Conservation (phyloP, 148 eudicot genomes). For the Rhododendron williamsianum region DNA sequence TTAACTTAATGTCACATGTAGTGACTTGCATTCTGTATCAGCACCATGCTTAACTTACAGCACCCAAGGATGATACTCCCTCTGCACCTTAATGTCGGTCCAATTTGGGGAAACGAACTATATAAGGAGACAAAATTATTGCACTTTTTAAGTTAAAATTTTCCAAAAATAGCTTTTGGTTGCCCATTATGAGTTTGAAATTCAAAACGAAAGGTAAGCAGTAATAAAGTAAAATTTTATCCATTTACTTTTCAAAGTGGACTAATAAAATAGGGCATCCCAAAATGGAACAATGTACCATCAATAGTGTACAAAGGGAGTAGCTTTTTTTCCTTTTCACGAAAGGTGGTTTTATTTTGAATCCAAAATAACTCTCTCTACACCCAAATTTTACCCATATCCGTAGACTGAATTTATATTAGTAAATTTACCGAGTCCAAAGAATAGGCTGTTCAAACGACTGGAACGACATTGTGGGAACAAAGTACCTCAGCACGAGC, state of each 20-base stretch:
- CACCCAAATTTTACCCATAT: not conserved
- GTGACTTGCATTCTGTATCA: not conserved
- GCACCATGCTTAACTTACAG: not conserved
- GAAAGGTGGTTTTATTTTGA: not conserved
- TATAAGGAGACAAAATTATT: not conserved
- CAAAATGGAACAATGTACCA: not conserved
- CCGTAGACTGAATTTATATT: not conserved
- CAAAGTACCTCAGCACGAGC: slow-evolving; percentile 86
- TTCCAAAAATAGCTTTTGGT: not conserved
- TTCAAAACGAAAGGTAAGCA: not conserved
- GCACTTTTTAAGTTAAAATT: not conserved
- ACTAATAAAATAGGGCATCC: not conserved
- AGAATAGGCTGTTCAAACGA: not conserved
- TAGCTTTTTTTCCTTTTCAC: not conserved
- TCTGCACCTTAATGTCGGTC: not conserved
- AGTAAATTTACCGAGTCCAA: not conserved
- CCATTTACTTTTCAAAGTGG: not conserved
- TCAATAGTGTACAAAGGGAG: not conserved
- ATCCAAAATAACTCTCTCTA: not conserved
- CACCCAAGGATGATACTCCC: not conserved
- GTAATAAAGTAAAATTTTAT: not conserved
- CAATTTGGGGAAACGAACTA: not conserved
- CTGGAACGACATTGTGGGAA: not conserved
- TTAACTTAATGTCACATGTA: not conserved
- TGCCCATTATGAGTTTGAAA: not conserved